Conservation (phyloP, 139 green algal genomes). For the Ulvella scutata region DNA sequence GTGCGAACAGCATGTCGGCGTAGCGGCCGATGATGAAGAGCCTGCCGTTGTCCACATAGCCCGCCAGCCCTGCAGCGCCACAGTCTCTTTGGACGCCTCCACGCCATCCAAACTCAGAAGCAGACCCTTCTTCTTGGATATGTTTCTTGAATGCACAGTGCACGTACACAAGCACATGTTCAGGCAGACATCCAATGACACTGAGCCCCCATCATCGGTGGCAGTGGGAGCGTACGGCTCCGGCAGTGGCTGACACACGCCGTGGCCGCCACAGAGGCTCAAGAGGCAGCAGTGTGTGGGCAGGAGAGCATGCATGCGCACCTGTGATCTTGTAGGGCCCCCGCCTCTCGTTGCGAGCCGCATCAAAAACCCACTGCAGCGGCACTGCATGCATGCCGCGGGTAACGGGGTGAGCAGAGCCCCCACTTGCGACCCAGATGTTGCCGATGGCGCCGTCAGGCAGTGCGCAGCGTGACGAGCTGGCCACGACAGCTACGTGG, state of each 20-base stretch:
- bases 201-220: no score
- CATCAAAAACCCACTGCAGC: constrained; percentile 1
- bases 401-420: background rate
- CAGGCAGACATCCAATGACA: no score
- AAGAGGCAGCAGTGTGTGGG: no score
- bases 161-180: no score
- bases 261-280: no score
- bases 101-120: no score
- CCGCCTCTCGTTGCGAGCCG: background rate
- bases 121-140: no score
- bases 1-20: background rate
- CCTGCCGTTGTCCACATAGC: background rate
- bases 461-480: background rate
- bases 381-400: background rate
- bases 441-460: constrained; percentile 1
- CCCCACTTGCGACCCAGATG: background rate
- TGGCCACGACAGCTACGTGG: background rate
- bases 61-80: background rate
- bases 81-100: no score
- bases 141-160: no score
- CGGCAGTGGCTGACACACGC: no score
- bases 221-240: no score
- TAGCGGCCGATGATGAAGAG: constrained; percentile 1
- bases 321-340: background rate
- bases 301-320: background rate